Percentiles rank a stretch among this genome's conserved stretches.
These are phyloP conservation scores for Fusarium mangiferae DNA, from an alignment of 2,329 filamentous ascomycete species.

Conservation along the genomic window DNA sequence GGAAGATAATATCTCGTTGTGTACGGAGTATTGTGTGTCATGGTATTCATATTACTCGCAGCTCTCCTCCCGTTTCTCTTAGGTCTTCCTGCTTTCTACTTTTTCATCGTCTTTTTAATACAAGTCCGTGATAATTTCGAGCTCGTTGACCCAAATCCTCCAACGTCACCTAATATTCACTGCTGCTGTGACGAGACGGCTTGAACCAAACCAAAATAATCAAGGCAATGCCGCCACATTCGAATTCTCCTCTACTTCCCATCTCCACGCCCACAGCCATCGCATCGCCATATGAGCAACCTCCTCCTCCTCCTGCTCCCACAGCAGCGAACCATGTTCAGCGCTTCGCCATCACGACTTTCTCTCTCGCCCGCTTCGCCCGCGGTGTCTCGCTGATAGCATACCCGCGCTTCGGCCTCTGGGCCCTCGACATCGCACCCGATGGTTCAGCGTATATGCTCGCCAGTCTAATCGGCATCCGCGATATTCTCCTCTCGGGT, in stretches of 20 bases:
- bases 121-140: conserved; percentile 11
- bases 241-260: conserved; percentile 42
- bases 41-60: conserved; percentile 17
- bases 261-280: conserved; percentile 39
- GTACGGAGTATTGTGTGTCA: neutral
- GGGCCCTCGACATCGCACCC: conserved; percentile 44
- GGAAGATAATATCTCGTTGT: neutral
- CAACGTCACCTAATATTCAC: neutral
- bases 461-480: conserved; percentile 46
- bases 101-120: conserved; percentile 16
- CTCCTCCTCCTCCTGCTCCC: conserved; percentile 9
- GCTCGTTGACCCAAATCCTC: conserved; percentile 8
- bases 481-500: conserved; percentile 47
- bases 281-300: conserved; percentile 15
- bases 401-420: conserved; percentile 45
- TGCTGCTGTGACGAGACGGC: neutral
- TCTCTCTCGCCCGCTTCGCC: conserved; percentile 42
- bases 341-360: conserved; percentile 36
- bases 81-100: conserved; percentile 6
- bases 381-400: conserved; percentile 45
- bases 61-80: conserved; percentile 20
- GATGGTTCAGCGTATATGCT: conserved; percentile 45
- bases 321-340: conserved; percentile 34
- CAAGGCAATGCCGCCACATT: conserved; percentile 33
- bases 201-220: neutral